Evolutionary conservation across 768 basidiomycete species (phyloP).

Genomic region (Mycena kentingensis): DNA sequence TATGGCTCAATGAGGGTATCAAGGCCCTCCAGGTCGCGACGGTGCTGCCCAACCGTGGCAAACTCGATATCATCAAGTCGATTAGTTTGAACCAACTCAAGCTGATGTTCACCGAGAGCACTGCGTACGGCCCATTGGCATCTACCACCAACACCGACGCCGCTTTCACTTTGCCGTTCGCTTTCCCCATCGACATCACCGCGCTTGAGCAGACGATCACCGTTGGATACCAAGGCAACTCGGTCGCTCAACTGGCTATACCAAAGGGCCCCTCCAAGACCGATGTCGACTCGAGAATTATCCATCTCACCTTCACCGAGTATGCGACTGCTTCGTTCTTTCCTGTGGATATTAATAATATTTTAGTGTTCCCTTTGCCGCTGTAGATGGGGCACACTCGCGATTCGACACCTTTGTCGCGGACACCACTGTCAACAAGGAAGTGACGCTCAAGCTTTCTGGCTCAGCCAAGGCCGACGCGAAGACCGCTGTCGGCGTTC

Average conservation of each 20-base stretch:
- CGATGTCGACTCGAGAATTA: conserved; percentile 61
- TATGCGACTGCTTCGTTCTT: neutral
- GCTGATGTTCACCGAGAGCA: conserved; percentile 57
- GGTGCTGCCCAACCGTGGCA: conserved; percentile 63
- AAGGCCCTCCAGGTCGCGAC: conserved; percentile 60
- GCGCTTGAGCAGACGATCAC: conserved; percentile 62
- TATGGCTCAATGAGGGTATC: conserved; percentile 75
- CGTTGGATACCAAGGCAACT: conserved; percentile 49
- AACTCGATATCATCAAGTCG: conserved; percentile 62
- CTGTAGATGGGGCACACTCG: conserved; percentile 47
- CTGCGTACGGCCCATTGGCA: conserved; percentile 58
- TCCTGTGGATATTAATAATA: neutral
- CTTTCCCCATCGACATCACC: conserved; percentile 68
- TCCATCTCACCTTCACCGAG: conserved; percentile 56
- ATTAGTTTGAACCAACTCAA: conserved; percentile 61
- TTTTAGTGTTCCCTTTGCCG: conserved; percentile 56
- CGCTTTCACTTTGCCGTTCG: conserved; percentile 67
- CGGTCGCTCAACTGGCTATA: conserved; percentile 62
- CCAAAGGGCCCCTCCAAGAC: conserved; percentile 60
- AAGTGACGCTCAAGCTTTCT: conserved; percentile 50
- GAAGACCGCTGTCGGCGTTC: conserved; percentile 63
- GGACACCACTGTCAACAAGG: conserved; percentile 52
- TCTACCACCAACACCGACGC: conserved; percentile 63
- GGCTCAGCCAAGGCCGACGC: conserved; percentile 61
- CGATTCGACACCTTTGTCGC: conserved; percentile 66